Percentiles rank a stretch among this genome's conserved stretches.
Evolutionary conservation across 441 rosid species (phyloP).

Genomic region (Melastoma candidum): DNA sequence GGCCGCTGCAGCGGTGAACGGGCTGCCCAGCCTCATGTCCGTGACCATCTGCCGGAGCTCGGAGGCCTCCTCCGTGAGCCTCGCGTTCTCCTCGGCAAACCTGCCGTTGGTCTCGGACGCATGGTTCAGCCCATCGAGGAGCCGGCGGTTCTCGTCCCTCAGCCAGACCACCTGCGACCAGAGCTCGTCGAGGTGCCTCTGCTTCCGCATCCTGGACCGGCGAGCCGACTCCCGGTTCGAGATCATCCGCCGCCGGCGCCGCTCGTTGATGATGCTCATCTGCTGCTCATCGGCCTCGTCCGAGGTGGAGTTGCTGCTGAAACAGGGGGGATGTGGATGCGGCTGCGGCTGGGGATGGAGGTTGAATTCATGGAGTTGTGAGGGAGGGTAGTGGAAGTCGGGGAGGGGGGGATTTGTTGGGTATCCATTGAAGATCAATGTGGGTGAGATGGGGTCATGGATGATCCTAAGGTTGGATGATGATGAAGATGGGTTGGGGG

Average conservation of each 20-base stretch:
- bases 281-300: constrained; percentile 9
- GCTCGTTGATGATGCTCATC: constrained; percentile 10
- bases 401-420: neutral
- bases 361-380: constrained; percentile 3
- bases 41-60: constrained; percentile 11
- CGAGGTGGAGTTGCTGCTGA: constrained; percentile 6
- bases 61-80: constrained; percentile 5
- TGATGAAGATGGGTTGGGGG: constrained; percentile 5
- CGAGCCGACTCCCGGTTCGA: constrained; percentile 10
- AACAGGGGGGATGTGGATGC: neutral
- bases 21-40: constrained; percentile 7
- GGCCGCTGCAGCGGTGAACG: constrained; percentile 4
- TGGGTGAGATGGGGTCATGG: neutral
- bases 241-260: constrained; percentile 9
- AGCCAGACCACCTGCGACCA: constrained; percentile 11
- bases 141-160: constrained; percentile 7
- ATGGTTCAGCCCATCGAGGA: constrained; percentile 1
- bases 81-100: constrained; percentile 5
- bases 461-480: neutral
- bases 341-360: neutral
- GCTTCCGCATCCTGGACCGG: neutral
- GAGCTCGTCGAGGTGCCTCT: constrained; percentile 7
- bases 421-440: constrained; percentile 3
- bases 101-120: neutral
- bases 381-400: constrained; percentile 3